Evolutionary conservation across 495 filamentous ascomycete genomes (phyloP), one percentile per base, ranked within the genome.

Genomic region (Hypomontagnella monticulosa): DNA sequence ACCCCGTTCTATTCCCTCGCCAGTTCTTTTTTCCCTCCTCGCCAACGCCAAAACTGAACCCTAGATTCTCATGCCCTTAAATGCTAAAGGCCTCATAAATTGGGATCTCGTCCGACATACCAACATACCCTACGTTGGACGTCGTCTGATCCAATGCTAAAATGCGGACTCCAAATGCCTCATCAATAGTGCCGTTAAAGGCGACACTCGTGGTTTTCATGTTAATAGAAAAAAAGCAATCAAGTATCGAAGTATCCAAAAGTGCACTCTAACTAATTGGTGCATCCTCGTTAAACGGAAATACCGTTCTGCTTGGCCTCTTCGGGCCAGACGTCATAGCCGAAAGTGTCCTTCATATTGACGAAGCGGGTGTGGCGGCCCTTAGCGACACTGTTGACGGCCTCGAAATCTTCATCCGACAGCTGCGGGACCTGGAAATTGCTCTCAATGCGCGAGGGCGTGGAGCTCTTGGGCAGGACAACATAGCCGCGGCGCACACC

Each of bases 321-420:
- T 41, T 77, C 80, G 3, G 81, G 73, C 79, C 79, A 81, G 19
- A 81, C 71, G 57, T 85, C 77, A 47, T 79, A 82, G 10, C 82
- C 80, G 68, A 85, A 85, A 1, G 78, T 81, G 54, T 92, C 88
- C 79, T 90, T 92, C 89, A 92, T 92, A 76, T 93, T 91, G 38
- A 93, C 88, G 72, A 93, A 92, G 55, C 90, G 84, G 56, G 79
- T 81, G 69, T 88, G 84, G 51, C 76, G 61, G 27, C 74, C 88
- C 76, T 69, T 70, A 3, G 80, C 78, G 1, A 82, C 79, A 19
- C 66, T 63, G 63, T 80, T 63, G 43, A 82, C 55, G 11, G 76
- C 78, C 50, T 70, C 46, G 44, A 81, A 82, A 40, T 82, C 78
- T 44, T 68, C 76, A 33, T 79, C 76, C 0, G 67, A 69, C 16